Evolutionary conservation across 805 yeast species (phyloP), one percentile per base, ranked within the genome.

Genomic region (Kluyveromyces starmeri): DNA sequence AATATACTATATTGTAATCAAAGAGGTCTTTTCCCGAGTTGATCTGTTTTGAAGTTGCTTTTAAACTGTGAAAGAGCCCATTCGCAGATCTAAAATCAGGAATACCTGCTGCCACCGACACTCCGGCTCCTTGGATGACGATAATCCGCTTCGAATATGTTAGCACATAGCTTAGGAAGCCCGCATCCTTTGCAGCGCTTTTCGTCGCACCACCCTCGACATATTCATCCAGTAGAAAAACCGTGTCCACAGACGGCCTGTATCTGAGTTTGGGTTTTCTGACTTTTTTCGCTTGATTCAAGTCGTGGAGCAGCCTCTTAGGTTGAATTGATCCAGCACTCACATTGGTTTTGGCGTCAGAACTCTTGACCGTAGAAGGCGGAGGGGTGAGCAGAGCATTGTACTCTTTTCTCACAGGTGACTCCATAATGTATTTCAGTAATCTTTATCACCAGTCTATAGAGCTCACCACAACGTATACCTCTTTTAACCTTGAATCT

Each of bases 101-200:
- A 25, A 85, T 86, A 4, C 96, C 96, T 1, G 94, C 84, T 19
- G 82, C 80, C 35, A 88, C 92, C 9, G 95, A 83, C 13, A 83
- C 73, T 3, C 96, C 96, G 12, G 96, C 96, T 8, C 96, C 96
- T 1, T 88, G 73, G 19, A 86, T 68, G 19, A 79, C 71, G 2
- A 83, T 67, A 20, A 78, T 62, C 41, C 70, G 69, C 43, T 68
- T 72, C 20, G 88, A 67, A 44, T 78, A 65, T 21, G 52, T 55
- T 16, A 78, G 50, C 0, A 75, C 73, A 51, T 73, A 70, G 36
- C 66, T 67, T 17, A 78, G 47, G 40, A 75, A 71, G 6, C 67
- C 61, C 9, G 74, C 54, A 38, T 70, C 47, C 20, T 40, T 35
- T 11, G 24, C 18, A 26, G 36, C 41, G 13, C 28, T 16, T 7